Percentiles rank a stretch among this genome's conserved stretches.
Evolutionary conservation across 2,329 filamentous ascomycete species (phyloP).

Genomic region (Diaporthe capsici): DNA sequence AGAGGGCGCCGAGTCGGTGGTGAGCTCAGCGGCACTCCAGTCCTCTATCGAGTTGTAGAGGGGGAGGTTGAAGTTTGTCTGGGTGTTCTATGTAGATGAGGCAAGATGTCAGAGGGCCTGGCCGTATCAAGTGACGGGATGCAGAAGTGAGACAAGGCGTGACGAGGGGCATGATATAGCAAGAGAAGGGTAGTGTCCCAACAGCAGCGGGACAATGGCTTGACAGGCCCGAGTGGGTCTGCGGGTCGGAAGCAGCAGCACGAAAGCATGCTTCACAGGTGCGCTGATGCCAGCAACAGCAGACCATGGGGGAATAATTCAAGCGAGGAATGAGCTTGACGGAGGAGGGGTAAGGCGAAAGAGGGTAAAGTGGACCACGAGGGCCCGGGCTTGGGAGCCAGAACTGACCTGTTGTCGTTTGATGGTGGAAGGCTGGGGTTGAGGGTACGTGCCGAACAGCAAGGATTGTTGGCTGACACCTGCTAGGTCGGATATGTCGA

Average conservation of each 20-base stretch:
- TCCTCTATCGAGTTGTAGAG: slow-evolving; percentile 49
- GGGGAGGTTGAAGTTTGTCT: slow-evolving; percentile 25
- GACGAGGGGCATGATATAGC: slow-evolving; percentile 17
- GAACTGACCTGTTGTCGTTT: slow-evolving; percentile 43
- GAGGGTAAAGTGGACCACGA: slow-evolving; percentile 11
- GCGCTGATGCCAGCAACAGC: slow-evolving; percentile 33
- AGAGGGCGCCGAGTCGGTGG: slow-evolving; percentile 54
- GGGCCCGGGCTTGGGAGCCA: slow-evolving; percentile 13
- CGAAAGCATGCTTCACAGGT: slow-evolving; percentile 15
- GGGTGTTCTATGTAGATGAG: slow-evolving; percentile 25
- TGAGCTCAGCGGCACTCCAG: slow-evolving; percentile 51
- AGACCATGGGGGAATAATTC: slow-evolving; percentile 23
- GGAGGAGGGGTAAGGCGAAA: slow-evolving; percentile 24
- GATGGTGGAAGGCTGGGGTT: slow-evolving; percentile 37
- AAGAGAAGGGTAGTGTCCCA: neutral
- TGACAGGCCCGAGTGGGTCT: slow-evolving; percentile 34
- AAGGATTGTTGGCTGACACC: slow-evolving; percentile 40
- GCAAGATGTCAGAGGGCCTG: slow-evolving; percentile 3
- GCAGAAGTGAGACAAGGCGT: neutral
- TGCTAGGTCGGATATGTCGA: slow-evolving; percentile 38
- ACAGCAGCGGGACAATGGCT: neutral
- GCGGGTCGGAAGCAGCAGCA: slow-evolving; percentile 13
- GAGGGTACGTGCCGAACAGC: slow-evolving; percentile 40
- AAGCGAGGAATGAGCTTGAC: slow-evolving; percentile 9
- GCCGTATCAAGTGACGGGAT: neutral